Evolutionary conservation across 306 rosid genomes (phyloP), one percentile per base, ranked within the genome.

Genomic region (Mucuna pruriens): DNA sequence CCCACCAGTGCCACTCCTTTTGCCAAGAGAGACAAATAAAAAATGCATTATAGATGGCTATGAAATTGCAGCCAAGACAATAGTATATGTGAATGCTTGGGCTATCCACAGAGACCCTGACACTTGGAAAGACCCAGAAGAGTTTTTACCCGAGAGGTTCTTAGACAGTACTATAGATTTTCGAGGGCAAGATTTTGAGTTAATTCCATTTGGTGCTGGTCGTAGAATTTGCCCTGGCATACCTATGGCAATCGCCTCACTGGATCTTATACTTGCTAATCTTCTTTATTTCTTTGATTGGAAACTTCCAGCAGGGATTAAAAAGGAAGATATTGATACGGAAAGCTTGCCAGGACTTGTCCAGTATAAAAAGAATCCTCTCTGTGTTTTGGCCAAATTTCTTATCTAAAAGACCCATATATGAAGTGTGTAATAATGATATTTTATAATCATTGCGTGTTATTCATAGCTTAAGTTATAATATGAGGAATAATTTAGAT

Each of bases 251-350:
- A 10, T 25, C 2, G 65, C 65, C 36, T 23, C 16, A 3, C 4
- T 58, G 65, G 71, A 69, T n/a, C 22, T 79, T 54, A 44, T 58
- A 0, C 61, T 69, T 25, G 77, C 83, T 0, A 79, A 55, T 4
- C 83, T 79, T 79, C 60, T 79, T 25, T 6, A 69, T 57, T 54
- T 0, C 0, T 79, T 69, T 71, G 69, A 79, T 17, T 69, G 83
- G 83, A 60, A 79, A 70, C 0, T 69, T 3, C 71, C 83, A 2
- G 0, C 2, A 1, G 77, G 49, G 3, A 29, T 19, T 10, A 44
- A 6, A 16, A 36, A 48, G 1, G 74, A 64, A 33, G 68, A 69
- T 36, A 69, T 31, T 1, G 48, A 79, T 10, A 40, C 7, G 19
- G 33, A 79, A 42, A 0, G 9, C 3, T 8, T 0, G 12, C 46